Evolutionary conservation across 495 filamentous ascomycete species (phyloP), one percentile per base, ranked within the genome.

Genomic region (Aspergillus saccharolyticus): DNA sequence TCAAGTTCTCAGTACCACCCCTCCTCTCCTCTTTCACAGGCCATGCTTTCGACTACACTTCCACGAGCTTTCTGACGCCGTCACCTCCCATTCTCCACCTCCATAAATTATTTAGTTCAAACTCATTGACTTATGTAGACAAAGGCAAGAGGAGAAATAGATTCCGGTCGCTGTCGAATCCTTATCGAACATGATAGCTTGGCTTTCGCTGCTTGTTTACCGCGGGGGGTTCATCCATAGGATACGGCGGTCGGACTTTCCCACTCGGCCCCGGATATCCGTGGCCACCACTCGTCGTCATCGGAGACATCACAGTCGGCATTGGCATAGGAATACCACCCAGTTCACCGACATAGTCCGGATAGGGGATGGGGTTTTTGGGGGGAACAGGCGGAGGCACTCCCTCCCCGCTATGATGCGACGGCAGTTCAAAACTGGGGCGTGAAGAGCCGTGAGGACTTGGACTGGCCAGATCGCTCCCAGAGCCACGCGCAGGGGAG

Each of bases 141-240:
- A n/a, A n/a, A n/a, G n/a, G n/a, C n/a, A n/a, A n/a, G n/a, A n/a
- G n/a, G n/a, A n/a, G n/a, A n/a, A n/a, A n/a, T n/a, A n/a, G n/a
- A n/a, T n/a, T n/a, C n/a, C n/a, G n/a, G n/a, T n/a, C n/a, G n/a
- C n/a, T n/a, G n/a, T n/a, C n/a, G n/a, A n/a, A n/a, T 53, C 33
- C 49, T 79, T 72, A 85, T 59, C 82, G 74, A 52, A 79, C 74
- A 58, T 79, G 79, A 63, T 86, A 91, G 58, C 89, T 86, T 9
- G 91, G 91, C 70, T 97, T 97, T 66, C 86, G 84, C 54, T 88
- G 85, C 77, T 87, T 83, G 61, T 96, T 93, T 5, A 95, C 90
- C 14, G 78, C 71, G 0, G 91, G 90, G 14, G 86, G 87, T n/a
- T 88, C 89, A 56, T 95, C 89, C 54, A 85, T 74, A 0, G 91